Evolutionary conservation across 1,284 basidiomycete genomes (phyloP).

Genomic region (Sporisorium sorghi): DNA sequence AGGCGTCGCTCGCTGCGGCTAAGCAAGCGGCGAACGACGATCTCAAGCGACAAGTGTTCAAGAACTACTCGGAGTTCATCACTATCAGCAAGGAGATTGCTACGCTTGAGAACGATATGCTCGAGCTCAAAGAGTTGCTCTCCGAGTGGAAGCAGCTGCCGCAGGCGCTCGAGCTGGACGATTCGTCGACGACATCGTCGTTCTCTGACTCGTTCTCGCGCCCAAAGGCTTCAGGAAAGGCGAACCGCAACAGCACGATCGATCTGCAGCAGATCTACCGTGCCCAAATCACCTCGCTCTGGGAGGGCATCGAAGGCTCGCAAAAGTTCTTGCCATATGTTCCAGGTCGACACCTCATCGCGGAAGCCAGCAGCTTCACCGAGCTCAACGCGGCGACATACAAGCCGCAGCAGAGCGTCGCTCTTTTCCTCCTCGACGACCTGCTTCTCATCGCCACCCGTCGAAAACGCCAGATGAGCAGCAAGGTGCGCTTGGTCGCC

Average conservation of each 20-base stretch:
- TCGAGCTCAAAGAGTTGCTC: constrained; percentile 92
- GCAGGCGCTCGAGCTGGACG: constrained; percentile 61
- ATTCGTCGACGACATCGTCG: constrained; percentile 29
- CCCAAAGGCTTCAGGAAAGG: constrained; percentile 13
- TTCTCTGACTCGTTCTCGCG: constrained; percentile 26
- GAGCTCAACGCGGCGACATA: constrained; percentile 95
- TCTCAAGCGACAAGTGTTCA: constrained; percentile 62
- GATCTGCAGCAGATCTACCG: constrained; percentile 94
- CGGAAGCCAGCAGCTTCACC: constrained; percentile 84
- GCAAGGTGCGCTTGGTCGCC: constrained; percentile 79
- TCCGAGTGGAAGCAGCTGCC: constrained; percentile 81
- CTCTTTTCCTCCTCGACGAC: constrained; percentile 91
- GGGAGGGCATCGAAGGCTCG: constrained; percentile 92
- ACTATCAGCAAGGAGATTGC: constrained; percentile 96
- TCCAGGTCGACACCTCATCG: constrained; percentile 88
- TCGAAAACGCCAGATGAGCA: constrained; percentile 70
- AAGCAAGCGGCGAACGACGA: constrained; percentile 61
- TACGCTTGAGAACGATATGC: constrained; percentile 95
- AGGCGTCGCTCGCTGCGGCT: constrained; percentile 37
- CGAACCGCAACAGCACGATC: constrained; percentile 49
- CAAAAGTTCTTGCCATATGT: constrained; percentile 92
- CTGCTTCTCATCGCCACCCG: constrained; percentile 85
- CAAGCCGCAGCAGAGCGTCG: constrained; percentile 86
- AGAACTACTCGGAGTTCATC: constrained; percentile 90
- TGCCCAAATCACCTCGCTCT: constrained; percentile 90